A percentile compares a stretch with the other conserved stretches of the same genome.
These are phyloP conservation scores for Podochytrium sp. DNA, from an alignment of 192 early-diverging fungal species.

Conservation along the genomic window DNA sequence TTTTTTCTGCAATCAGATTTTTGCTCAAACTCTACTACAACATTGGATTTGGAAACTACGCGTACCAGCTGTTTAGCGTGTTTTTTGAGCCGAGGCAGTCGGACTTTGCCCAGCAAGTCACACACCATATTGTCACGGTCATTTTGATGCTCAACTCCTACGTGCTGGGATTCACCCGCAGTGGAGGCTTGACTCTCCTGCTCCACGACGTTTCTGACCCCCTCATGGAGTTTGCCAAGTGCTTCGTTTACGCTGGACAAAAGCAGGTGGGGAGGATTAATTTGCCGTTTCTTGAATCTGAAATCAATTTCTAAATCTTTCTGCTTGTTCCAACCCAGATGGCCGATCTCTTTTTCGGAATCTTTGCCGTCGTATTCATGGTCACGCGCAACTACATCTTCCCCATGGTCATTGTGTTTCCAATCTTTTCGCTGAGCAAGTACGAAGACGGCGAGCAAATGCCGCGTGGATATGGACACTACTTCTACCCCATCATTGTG, in stretches of 20 bases:
- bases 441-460: slow-evolving; percentile 32
- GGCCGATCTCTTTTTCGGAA: slow-evolving; percentile 32
- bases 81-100: slow-evolving; percentile 42
- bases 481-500: slow-evolving; percentile 10
- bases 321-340: neutral
- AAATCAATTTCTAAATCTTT: neutral
- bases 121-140: slow-evolving; percentile 50
- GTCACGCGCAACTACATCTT: slow-evolving; percentile 32
- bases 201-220: slow-evolving; percentile 53
- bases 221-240: slow-evolving; percentile 55
- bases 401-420: slow-evolving; percentile 27
- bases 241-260: slow-evolving; percentile 43
- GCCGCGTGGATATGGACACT: slow-evolving; percentile 25
- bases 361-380: slow-evolving; percentile 33
- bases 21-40: slow-evolving; percentile 47
- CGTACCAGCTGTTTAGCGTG: slow-evolving; percentile 34
- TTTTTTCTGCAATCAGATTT: neutral
- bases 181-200: slow-evolving; percentile 44
- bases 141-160: slow-evolving; percentile 44
- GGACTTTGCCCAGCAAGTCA: slow-evolving; percentile 45
- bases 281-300: neutral
- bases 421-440: slow-evolving; percentile 8
- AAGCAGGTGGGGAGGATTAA: neutral
- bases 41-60: slow-evolving; percentile 41
- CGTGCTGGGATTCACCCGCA: slow-evolving; percentile 40